Evolutionary conservation across 164 flowering plant species (phyloP), one percentile per base, ranked within the genome.

Genomic region (Pachysandra terminalis): DNA sequence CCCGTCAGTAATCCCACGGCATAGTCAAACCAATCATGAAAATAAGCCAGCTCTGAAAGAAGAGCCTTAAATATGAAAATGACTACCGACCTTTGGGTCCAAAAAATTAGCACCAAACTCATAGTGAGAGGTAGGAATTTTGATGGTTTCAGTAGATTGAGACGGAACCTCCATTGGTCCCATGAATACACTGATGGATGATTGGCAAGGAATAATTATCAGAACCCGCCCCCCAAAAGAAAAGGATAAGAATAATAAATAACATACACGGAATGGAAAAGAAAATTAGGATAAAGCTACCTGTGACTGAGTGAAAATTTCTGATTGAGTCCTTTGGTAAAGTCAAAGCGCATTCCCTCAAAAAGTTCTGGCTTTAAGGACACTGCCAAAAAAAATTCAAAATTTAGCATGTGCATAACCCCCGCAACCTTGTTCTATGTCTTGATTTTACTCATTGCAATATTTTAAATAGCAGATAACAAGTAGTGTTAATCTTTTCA

Each of bases 341-440:
- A 95, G 81, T 95, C 97, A 77, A 95, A 87, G 41, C 97, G 93
- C 86, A 92, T 62, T 37, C 98, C 98, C 78, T 95, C 98, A 77
- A 95, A 95, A 63, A 81, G 80, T 59, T 95, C 98, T 1, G 97
- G 96, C 87, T 92, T 92, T 71, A 95, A 79, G 51, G 98, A 92
- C 90, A 95, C 99, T 92, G 86, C 67, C n/a, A n/a, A n/a, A n/a
- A 63, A 65, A 25, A 54, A 58, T 41, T 45, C 51, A 45, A 45
- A 10, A 45, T 45, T 45, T 45, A 45, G 51, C 51, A 15, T 1
- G 51, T 3, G 17, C 51, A 10, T 5, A 5, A 1, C 14, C 51
- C 51, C 51, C 1, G 1, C 51, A 45, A 32, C 37, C 3, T 7
- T 32, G 37, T 45, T 45, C 6, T 45, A 12, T 13, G 17, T 1